phyloP scores from a whole-genome alignment of 1,284 basidiomycete species.

The Singerocomus rubriflavus region DNA sequence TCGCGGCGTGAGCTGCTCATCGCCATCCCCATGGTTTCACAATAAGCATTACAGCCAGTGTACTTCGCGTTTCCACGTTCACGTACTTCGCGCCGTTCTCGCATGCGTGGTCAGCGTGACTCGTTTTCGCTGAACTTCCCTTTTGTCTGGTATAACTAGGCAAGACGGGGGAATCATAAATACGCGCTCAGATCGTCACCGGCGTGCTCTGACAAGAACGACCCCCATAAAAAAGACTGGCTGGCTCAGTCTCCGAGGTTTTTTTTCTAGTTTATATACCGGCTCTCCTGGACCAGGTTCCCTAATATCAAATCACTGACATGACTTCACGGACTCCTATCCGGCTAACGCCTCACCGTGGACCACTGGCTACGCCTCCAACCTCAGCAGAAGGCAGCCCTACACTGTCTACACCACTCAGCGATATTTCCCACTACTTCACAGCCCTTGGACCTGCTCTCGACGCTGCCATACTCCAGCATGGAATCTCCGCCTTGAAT shows the following conservation, averaged over 20 bases:
- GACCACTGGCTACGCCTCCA: slow-evolving; percentile 30
- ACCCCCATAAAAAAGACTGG: slow-evolving; percentile 24
- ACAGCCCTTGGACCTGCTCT: slow-evolving; percentile 4
- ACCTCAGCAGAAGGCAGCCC: slow-evolving; percentile 22
- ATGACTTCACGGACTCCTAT: slow-evolving; percentile 33
- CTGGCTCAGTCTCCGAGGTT: slow-evolving; percentile 28
- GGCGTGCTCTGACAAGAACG: slow-evolving; percentile 6
- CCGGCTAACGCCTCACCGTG: slow-evolving; percentile 27
- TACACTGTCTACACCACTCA: slow-evolving; percentile 19
- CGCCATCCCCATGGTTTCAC: slow-evolving; percentile 30
- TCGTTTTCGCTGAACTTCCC: slow-evolving; percentile 5
- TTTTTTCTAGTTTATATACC: slow-evolving; percentile 20
- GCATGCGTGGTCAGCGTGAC: background rate
- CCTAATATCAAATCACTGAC: slow-evolving; percentile 19
- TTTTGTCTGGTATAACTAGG: slow-evolving; percentile 24
- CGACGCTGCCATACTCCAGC: slow-evolving; percentile 15
- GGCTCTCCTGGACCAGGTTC: slow-evolving; percentile 13
- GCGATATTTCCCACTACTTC: slow-evolving; percentile 12
- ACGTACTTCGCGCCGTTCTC: slow-evolving; percentile 15
- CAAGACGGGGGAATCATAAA: slow-evolving; percentile 23
- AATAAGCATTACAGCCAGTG: slow-evolving; percentile 21
- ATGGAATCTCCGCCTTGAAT: slow-evolving; percentile 10
- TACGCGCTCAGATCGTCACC: slow-evolving; percentile 6
- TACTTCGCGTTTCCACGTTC: slow-evolving; percentile 21
- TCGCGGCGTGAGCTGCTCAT: slow-evolving; percentile 3